These are phyloP conservation scores for Didymella glomerata DNA, from an alignment of 2,329 filamentous ascomycete species.

Conservation along the genomic window DNA sequence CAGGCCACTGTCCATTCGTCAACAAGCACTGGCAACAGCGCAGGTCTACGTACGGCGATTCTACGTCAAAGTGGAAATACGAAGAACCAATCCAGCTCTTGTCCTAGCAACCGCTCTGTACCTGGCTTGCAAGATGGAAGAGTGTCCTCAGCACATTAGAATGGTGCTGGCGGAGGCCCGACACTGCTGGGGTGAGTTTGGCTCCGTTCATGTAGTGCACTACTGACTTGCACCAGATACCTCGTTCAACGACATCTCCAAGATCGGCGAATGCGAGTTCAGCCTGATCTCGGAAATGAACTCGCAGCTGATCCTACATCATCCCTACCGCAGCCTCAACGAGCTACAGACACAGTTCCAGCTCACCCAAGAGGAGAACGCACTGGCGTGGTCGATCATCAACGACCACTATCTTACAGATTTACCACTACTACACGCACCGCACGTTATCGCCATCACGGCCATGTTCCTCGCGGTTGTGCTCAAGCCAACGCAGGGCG, in stretches of 20 bases:
- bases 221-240: slow-evolving; percentile 40
- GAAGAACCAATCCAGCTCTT: slow-evolving; percentile 91
- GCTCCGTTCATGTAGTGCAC: background rate
- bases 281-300: slow-evolving; percentile 89
- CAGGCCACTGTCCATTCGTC: slow-evolving; percentile 82
- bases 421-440: slow-evolving; percentile 82
- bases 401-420: slow-evolving; percentile 96
- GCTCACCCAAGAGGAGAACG: slow-evolving; percentile 79
- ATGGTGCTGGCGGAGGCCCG: slow-evolving; percentile 87
- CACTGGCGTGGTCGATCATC: slow-evolving; percentile 81
- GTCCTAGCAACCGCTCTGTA: slow-evolving; percentile 94
- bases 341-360: slow-evolving; percentile 74
- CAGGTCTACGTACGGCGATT: slow-evolving; percentile 95
- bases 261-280: slow-evolving; percentile 94
- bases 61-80: slow-evolving; percentile 89
- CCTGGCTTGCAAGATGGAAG: slow-evolving; percentile 97
- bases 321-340: slow-evolving; percentile 84
- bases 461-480: slow-evolving; percentile 86
- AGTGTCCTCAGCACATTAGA: slow-evolving; percentile 94
- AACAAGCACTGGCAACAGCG: slow-evolving; percentile 92
- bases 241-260: slow-evolving; percentile 71
- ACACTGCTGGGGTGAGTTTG: slow-evolving; percentile 61
- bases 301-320: slow-evolving; percentile 87
- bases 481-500: slow-evolving; percentile 70
- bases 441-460: slow-evolving; percentile 88